Evolutionary conservation across 2,329 filamentous ascomycete species (phyloP), one percentile per base, ranked within the genome.

Genomic region (Arthrocladium fulminans): DNA sequence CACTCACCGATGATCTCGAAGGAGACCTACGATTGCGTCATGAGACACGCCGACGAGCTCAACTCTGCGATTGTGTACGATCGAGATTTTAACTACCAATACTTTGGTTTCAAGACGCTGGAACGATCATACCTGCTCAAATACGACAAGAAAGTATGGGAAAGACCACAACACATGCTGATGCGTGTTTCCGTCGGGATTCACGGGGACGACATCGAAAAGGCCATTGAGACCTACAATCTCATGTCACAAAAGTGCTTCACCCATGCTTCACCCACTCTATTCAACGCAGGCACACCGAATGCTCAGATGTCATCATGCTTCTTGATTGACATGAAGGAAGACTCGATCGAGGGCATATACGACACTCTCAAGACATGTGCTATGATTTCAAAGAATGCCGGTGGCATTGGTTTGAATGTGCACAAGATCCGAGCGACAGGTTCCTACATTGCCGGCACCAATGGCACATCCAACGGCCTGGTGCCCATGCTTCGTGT

Each of bases 71-170:
- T 98, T 66, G 90, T 98, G 61, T 98, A 97, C 63, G 92, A 98
- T 73, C 86, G 92, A 60, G 92, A 98, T 67, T 98, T 98, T 79
- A 96, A 97, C 79, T 98, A 98, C 76, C 92, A 98, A 74, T 98
- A 94, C 74, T 98, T 98, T 63, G 92, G 92, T 56, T 98, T 98
- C 82, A 98, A 98, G 80, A 98, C 92, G 6, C 76, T 98, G 32
- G 92, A 98, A 76, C 84, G 92, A 52, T 98, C 92, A 63, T 98
- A 98, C 65, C 83, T 98, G 45, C 83, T 98, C 59, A 89, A 94
- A 65, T 85, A 97, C 57, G 80, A 96, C 61, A 89, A 88, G 66
- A 94, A 96, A 73, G 88, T 97, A 64, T 90, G 89, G 45, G 92
- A 98, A 75, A 83, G 92, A 62, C 92, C 92, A 38, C 92, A 98